phyloP scores from a whole-genome alignment of 108 stramenopile genomes.

The Skeletonema tropicum region DNA sequence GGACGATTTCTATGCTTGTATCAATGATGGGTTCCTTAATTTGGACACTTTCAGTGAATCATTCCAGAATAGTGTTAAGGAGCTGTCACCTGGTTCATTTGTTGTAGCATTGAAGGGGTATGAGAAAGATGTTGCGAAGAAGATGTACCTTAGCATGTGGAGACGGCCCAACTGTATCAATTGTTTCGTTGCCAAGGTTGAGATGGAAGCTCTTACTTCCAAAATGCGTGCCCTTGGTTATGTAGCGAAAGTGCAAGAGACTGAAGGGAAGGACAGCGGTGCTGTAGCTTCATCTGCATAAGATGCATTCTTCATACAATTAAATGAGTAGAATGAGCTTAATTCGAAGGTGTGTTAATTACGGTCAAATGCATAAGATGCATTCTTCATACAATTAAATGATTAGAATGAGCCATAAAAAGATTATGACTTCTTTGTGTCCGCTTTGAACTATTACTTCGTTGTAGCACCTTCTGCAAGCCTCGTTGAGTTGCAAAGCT shows the following conservation, averaged over 20 bases:
- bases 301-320: not conserved
- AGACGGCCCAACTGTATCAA: constrained; percentile 65
- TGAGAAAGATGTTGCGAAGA: constrained; percentile 71
- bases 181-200: constrained; percentile 77
- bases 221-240: constrained; percentile 65
- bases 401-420: not conserved
- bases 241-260: constrained; percentile 26
- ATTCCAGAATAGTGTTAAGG: constrained; percentile 49
- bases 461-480: not conserved
- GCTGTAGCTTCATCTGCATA: not conserved
- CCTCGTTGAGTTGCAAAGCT: constrained; percentile 24
- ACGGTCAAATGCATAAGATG: no score
- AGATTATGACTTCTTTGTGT: not conserved
- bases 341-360: no score
- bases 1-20: constrained; percentile 75
- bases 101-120: constrained; percentile 75
- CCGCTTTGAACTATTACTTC: not conserved
- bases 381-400: not conserved
- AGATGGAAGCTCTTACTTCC: constrained; percentile 67
- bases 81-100: constrained; percentile 71
- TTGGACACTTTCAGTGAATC: constrained; percentile 58
- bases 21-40: constrained; percentile 47
- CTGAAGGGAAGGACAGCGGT: not conserved
- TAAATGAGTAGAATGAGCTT: not conserved
- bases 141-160: constrained; percentile 82